A percentile compares a stretch with the other conserved stretches of the same genome.
Evolutionary conservation across 176 grass and related monocot species (phyloP).

Genomic region (Tuctoria greenei): DNA sequence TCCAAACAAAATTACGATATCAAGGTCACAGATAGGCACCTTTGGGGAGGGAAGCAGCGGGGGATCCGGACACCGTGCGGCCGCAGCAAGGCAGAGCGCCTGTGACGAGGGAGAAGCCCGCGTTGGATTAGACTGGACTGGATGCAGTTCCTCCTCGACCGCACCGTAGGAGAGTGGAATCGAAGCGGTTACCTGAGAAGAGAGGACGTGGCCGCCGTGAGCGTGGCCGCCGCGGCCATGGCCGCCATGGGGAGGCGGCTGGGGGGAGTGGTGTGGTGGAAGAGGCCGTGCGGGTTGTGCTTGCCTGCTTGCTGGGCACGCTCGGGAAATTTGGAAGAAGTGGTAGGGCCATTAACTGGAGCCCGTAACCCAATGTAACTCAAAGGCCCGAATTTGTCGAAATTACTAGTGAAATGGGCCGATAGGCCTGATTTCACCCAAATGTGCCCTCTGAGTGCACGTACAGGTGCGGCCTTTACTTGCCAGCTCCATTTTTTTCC

Average conservation of each 20-base stretch:
- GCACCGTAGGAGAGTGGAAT: background rate
- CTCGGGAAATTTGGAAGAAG: background rate
- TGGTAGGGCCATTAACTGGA: background rate
- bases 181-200: constrained; percentile 32
- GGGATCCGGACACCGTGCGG: constrained; percentile 29
- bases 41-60: constrained; percentile 23
- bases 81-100: constrained; percentile 41
- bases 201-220: constrained; percentile 41
- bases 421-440: background rate
- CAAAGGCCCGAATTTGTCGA: background rate
- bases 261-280: background rate
- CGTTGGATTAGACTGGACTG: background rate
- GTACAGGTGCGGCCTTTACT: background rate
- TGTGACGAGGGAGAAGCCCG: background rate
- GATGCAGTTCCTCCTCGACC: background rate
- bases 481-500: background rate
- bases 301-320: background rate
- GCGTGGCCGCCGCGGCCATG: constrained; percentile 37
- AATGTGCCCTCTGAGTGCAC: background rate
- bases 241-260: constrained; percentile 36
- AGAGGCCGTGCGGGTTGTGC: background rate
- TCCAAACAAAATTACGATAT: background rate
- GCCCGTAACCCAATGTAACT: background rate
- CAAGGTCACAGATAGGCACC: background rate
- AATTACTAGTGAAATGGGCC: background rate